Percentiles rank a stretch among this genome's conserved stretches.
Evolutionary conservation across 2,329 filamentous ascomycete genomes (phyloP).

Genomic region (Talaromyces albobiverticillius): DNA sequence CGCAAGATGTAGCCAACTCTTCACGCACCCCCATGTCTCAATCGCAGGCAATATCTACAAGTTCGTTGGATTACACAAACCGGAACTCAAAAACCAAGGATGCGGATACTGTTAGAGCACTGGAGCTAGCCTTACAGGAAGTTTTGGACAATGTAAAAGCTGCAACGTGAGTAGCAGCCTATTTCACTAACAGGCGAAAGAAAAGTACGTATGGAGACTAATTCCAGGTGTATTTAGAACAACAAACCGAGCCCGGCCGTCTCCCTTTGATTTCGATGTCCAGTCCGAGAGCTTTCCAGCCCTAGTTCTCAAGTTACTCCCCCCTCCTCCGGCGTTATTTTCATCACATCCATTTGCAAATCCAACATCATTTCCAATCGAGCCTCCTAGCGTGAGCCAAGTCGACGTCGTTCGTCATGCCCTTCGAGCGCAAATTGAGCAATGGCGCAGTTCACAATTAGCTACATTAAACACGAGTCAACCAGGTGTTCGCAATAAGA

Average conservation of each 20-base stretch:
- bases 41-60: constrained; percentile 28
- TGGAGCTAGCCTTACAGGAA: constrained; percentile 81
- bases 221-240: neutral
- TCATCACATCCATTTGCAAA: constrained; percentile 76
- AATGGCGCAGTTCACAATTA: constrained; percentile 56
- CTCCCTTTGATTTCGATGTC: constrained; percentile 76
- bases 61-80: constrained; percentile 54
- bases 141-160: constrained; percentile 77
- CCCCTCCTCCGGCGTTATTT: constrained; percentile 77
- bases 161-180: constrained; percentile 62
- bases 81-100: constrained; percentile 64
- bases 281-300: constrained; percentile 81
- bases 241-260: constrained; percentile 18
- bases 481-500: constrained; percentile 41
- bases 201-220: neutral
- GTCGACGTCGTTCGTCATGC: constrained; percentile 67
- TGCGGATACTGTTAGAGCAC: constrained; percentile 77
- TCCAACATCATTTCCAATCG: constrained; percentile 75
- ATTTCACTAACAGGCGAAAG: neutral
- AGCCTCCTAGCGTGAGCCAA: constrained; percentile 70
- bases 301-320: constrained; percentile 76
- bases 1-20: constrained; percentile 33
- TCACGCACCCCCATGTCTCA: constrained; percentile 31
- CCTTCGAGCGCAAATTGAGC: constrained; percentile 65
- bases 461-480: constrained; percentile 33